A percentile compares a stretch with the other conserved stretches of the same genome.
Evolutionary conservation across 2,329 filamentous ascomycete genomes (phyloP).

Genomic region (Cryoendolithus antarcticus): DNA sequence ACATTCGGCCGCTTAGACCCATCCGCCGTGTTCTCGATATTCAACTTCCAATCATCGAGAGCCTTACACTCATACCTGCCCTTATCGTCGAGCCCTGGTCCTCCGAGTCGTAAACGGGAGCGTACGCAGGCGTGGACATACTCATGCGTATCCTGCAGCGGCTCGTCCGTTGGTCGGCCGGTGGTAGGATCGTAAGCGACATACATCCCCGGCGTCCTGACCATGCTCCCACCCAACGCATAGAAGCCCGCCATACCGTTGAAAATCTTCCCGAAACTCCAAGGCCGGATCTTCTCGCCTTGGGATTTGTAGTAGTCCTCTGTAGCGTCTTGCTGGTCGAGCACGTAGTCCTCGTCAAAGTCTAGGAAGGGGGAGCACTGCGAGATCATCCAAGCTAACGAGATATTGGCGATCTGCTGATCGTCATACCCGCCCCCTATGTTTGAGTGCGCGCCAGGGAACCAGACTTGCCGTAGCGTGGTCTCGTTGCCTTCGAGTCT

Average conservation of each 20-base stretch:
- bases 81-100: slow-evolving; percentile 34
- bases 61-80: slow-evolving; percentile 33
- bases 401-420: slow-evolving; percentile 38
- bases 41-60: slow-evolving; percentile 35
- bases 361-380: slow-evolving; percentile 37
- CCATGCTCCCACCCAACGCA: slow-evolving; percentile 31
- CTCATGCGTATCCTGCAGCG: slow-evolving; percentile 37
- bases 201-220: slow-evolving; percentile 37
- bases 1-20: slow-evolving; percentile 26
- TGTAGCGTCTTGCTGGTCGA: slow-evolving; percentile 35
- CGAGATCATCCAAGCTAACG: slow-evolving; percentile 46
- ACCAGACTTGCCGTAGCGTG: slow-evolving; percentile 36
- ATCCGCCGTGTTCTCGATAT: slow-evolving; percentile 30
- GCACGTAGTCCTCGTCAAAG: slow-evolving; percentile 34
- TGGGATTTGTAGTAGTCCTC: slow-evolving; percentile 32
- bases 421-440: slow-evolving; percentile 35
- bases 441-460: slow-evolving; percentile 34
- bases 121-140: slow-evolving; percentile 40
- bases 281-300: slow-evolving; percentile 31
- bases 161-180: slow-evolving; percentile 29
- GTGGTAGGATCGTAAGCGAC: slow-evolving; percentile 32
- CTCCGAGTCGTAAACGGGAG: slow-evolving; percentile 31
- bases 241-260: slow-evolving; percentile 35
- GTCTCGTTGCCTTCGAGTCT: slow-evolving; percentile 31
- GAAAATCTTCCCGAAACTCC: slow-evolving; percentile 37